Evolutionary conservation across 495 filamentous ascomycete genomes (phyloP).

Genomic region (Penicillium turbatum): DNA sequence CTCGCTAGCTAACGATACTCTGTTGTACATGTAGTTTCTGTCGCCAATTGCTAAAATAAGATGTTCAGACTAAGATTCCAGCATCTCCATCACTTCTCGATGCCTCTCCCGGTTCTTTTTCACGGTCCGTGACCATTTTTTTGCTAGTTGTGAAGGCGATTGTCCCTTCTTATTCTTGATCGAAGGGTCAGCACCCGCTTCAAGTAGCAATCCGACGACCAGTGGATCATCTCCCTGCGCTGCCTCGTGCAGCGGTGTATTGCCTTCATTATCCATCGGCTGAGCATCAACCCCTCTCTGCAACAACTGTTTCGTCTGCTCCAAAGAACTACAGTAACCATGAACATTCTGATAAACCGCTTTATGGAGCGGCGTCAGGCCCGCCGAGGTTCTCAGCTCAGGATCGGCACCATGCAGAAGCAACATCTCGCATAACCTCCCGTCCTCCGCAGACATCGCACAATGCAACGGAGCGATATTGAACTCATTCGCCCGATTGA

Average conservation of each 20-base stretch:
- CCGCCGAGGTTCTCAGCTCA: background rate
- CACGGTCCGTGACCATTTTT: background rate
- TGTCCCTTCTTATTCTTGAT: background rate
- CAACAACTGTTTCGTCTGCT: background rate
- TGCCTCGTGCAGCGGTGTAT: constrained; percentile 3
- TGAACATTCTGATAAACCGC: background rate
- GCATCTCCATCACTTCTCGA: background rate
- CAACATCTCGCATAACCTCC: background rate
- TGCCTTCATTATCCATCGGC: background rate
- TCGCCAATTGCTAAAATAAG: background rate
- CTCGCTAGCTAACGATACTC: background rate
- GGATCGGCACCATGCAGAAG: background rate
- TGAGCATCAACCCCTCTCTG: background rate
- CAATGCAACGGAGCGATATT: background rate
- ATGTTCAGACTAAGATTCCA: background rate
- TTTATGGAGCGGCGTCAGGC: background rate
- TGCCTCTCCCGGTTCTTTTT: background rate
- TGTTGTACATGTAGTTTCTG: background rate
- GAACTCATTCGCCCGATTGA: background rate
- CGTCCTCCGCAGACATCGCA: background rate
- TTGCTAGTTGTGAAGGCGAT: background rate
- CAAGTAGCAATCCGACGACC: background rate
- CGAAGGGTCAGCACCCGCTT: background rate
- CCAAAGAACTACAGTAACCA: background rate
- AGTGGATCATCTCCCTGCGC: background rate